Evolutionary conservation across 257 asterid species (phyloP), one percentile per base, ranked within the genome.

Genomic region (Nicotiana undulata): DNA sequence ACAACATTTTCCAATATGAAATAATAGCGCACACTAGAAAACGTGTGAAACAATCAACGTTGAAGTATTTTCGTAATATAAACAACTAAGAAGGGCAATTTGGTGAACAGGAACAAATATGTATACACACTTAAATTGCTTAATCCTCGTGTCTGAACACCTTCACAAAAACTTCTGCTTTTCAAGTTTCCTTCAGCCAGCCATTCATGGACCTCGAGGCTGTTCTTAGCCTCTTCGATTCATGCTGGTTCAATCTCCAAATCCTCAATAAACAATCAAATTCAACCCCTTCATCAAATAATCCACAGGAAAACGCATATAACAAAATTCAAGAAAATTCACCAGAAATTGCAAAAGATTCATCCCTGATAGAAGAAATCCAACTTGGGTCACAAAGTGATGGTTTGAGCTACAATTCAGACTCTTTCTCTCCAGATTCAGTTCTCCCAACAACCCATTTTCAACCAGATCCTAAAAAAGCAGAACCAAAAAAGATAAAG

Each of bases 191-290:
- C 29, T 63, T 18, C 65, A 51, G 80, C 79, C 63, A 40, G 56
- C 84, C 76, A 24, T 72, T 52, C 16, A 88, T 88, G 93, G 90
- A 90, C 65, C 84, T 85, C 15, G 86, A 86, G 61, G 90, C 85
- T 32, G 65, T 88, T 6, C 79, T 90, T 52, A 76, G 29, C 74
- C 89, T 85, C 77, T 81, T 89, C 49, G 91, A 90, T 81, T 75
- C 82, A 1, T 80, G 58, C 75, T 90, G 96, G 96, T 91, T 88
- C 81, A 37, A 63, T 28, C 82, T 26, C 15, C 68, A 70, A 63
- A 82, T 86, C 63, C 82, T 89, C 85, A 56, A 40, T 37, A 70
- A 66, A 12, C 66, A 26, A 20, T 32, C 84, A 13, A 53, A 66
- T 12, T 8, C 37, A 9, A 64, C 67, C 51, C 40, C 55, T 61